Evolutionary conservation across 2,329 filamentous ascomycete species (phyloP).

Genomic region (Calonectria pauciramosa): DNA sequence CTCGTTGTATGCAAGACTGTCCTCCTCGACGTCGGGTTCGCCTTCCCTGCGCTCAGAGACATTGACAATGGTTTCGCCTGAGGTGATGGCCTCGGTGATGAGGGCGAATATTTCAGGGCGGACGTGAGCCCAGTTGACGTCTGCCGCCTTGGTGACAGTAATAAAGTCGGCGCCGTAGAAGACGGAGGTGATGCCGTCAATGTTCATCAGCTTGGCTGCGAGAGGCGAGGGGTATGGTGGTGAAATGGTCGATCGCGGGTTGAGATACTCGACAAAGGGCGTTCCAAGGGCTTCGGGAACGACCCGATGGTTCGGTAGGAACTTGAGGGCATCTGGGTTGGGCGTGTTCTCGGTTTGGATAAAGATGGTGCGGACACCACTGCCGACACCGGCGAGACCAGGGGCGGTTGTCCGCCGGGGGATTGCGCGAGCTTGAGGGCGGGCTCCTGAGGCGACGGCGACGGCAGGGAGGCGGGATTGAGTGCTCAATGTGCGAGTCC

Average conservation of each 20-base stretch:
- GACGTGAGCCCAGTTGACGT: conserved; percentile 93
- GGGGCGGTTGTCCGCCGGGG: conserved; percentile 32
- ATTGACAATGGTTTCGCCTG: conserved; percentile 85
- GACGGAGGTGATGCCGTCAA: conserved; percentile 94
- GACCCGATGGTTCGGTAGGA: conserved; percentile 90
- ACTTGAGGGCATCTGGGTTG: conserved; percentile 96
- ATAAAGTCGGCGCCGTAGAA: conserved; percentile 98
- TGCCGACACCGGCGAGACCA: conserved; percentile 45
- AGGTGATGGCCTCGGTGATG: conserved; percentile 92
- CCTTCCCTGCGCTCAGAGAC: conserved; percentile 73
- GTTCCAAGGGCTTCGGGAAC: conserved; percentile 80
- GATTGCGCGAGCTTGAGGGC: conserved; percentile 34
- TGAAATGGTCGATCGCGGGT: conserved; percentile 87
- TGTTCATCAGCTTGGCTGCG: conserved; percentile 89
- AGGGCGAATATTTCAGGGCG: conserved; percentile 95
- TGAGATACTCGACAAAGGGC: conserved; percentile 92
- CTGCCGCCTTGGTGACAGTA: conserved; percentile 90
- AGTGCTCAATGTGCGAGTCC: conserved; percentile 48
- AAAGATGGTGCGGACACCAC: conserved; percentile 82
- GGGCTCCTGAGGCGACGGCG: conserved; percentile 35
- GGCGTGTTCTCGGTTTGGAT: conserved; percentile 97
- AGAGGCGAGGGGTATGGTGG: conserved; percentile 93
- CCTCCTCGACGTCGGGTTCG: conserved; percentile 64
- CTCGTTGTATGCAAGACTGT: conserved; percentile 86
- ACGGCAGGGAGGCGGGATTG: conserved; percentile 35